phyloP scores from a whole-genome alignment of 306 rosid species.

The Vigna reflexopilosa region DNA sequence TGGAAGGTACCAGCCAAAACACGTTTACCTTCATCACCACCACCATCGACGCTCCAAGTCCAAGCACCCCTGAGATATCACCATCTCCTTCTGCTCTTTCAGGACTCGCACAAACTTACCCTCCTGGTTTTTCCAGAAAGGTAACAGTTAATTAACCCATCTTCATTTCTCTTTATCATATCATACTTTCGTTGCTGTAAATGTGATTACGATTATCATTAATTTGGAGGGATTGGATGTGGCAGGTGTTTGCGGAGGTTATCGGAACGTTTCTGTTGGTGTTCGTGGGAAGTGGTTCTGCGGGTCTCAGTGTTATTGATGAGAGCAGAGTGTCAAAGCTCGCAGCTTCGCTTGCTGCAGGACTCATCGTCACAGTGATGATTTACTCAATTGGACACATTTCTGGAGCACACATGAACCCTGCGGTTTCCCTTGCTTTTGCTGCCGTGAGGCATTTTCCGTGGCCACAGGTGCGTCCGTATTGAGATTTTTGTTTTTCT shows the following conservation, averaged over 20 bases:
- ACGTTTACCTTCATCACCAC: slow-evolving; percentile 10
- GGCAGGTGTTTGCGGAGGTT: slow-evolving; percentile 71
- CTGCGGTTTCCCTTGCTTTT: slow-evolving; percentile 82
- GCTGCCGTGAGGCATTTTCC: slow-evolving; percentile 69
- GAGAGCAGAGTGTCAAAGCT: slow-evolving; percentile 62
- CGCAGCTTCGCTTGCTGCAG: slow-evolving; percentile 79
- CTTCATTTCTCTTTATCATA: not conserved
- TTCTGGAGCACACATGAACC: slow-evolving; percentile 93
- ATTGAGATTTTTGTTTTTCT: not conserved
- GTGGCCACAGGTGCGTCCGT: slow-evolving; percentile 70
- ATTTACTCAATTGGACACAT: slow-evolving; percentile 88
- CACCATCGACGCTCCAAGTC: slow-evolving; percentile 39
- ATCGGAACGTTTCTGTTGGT: slow-evolving; percentile 78
- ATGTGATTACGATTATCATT: not conserved
- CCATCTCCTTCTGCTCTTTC: not conserved
- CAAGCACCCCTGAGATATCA: slow-evolving; percentile 8
- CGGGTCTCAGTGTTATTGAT: slow-evolving; percentile 60
- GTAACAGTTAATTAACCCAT: slow-evolving; percentile 25
- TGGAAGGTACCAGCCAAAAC: slow-evolving; percentile 37
- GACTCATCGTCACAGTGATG: slow-evolving; percentile 75
- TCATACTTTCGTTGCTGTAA: not conserved
- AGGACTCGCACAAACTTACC: slow-evolving; percentile 48
- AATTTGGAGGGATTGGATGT: not conserved
- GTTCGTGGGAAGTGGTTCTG: slow-evolving; percentile 77
- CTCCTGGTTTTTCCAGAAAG: slow-evolving; percentile 60